Base-by-base conservation (phyloP, 2,329 filamentous ascomycete species). In the Pseudocercospora macadamiae region DNA sequence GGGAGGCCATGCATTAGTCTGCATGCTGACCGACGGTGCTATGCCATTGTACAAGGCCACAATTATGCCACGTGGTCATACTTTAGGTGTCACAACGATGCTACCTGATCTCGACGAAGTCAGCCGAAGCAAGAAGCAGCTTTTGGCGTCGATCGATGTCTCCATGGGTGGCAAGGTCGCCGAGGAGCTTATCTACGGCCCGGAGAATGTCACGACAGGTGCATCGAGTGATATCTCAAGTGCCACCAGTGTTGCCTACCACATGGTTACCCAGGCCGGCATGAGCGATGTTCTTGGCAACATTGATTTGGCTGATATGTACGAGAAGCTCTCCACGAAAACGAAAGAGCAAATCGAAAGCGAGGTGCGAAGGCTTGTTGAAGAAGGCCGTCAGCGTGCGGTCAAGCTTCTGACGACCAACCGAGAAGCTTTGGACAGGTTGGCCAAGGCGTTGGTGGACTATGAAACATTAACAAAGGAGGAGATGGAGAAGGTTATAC, bases 11-110 rank as follows among this genome's bases (percentile, higher is more conserved):
- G 92, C 95, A 7, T 84, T 99, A 14, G 91, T 97, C 59, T 89
- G 89, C 56, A 87, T 97, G 70, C 92, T 93, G 67, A 90, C 88
- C 10, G 87, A 89, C 61, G 86, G 85, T 34, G 85, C 89, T 53
- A 88, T 83, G 63, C 89, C 89, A 28, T 82, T 99, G 1, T 97
- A 99, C 83, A 99, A 99, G 78, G 93, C 96, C 51, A 99, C 95
- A 0, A 96, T 99, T 68, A 89, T 99, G 69, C 93, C 95, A 54
- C 89, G 96, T 69, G 95, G 95, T 9, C 87, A 88, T 69, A 86
- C 90, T 21, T 82, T 97, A 6, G 95, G 95, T 61, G 86, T 96
- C 64, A 99, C 95, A 0, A 89, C 90, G 64, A 89, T 89, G 74
- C 82, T 99, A 21, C 93, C 93, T 0, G 89, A 95, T 72, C 92